Evolutionary conservation across 1,284 basidiomycete species (phyloP).

Genomic region (Stygiomarasmius scandens): DNA sequence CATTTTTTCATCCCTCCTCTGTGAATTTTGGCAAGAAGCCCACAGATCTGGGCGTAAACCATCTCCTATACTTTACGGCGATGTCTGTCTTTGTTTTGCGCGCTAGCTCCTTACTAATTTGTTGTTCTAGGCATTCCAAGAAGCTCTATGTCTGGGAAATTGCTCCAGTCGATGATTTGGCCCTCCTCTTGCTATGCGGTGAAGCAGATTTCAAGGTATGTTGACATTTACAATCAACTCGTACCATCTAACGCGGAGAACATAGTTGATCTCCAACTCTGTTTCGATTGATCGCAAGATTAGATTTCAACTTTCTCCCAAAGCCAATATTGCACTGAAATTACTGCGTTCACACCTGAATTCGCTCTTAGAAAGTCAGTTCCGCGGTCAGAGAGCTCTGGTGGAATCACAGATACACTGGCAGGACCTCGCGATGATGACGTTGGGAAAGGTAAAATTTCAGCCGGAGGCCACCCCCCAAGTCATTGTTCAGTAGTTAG

Average conservation of each 20-base stretch:
- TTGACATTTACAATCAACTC: neutral
- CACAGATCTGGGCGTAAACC: constrained; percentile 74
- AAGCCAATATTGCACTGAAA: constrained; percentile 82
- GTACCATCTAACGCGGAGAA: neutral
- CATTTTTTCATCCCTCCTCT: constrained; percentile 90
- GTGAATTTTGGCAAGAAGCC: constrained; percentile 78
- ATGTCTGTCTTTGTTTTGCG: constrained; percentile 56
- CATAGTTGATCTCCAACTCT: constrained; percentile 73
- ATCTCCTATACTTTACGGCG: constrained; percentile 87
- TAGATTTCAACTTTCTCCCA: constrained; percentile 72
- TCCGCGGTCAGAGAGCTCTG: constrained; percentile 60
- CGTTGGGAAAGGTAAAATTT: constrained; percentile 53
- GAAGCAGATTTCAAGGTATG: constrained; percentile 88
- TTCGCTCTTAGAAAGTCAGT: constrained; percentile 64
- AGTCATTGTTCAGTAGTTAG: constrained; percentile 11
- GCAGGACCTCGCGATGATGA: constrained; percentile 71
- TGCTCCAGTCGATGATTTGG: constrained; percentile 84
- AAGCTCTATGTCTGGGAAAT: constrained; percentile 98
- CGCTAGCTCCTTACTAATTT: constrained; percentile 13
- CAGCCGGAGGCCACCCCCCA: constrained; percentile 23
- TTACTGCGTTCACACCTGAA: constrained; percentile 72
- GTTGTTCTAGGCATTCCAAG: constrained; percentile 76
- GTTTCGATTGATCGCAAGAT: constrained; percentile 88
- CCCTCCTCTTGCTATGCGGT: constrained; percentile 86
- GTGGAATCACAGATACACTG: constrained; percentile 63